Conservation (phyloP, 1,284 basidiomycete species). For the Rhodotorula sp. region DNA sequence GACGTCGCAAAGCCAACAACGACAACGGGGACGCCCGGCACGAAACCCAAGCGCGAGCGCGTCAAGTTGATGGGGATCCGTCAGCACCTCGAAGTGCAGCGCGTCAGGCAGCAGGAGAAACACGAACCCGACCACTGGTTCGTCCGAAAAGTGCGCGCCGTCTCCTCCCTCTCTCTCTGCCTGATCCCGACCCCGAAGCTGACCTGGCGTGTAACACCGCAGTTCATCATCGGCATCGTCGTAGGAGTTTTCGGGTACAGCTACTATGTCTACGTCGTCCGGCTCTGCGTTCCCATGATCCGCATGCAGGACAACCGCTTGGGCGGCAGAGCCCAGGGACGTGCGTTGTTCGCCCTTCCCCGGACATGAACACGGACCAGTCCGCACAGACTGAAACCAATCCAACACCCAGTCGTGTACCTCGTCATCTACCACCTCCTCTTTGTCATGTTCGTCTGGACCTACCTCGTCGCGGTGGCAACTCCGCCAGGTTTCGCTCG, state of each 20-base stretch:
- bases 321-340: constrained; percentile 35
- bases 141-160: constrained; percentile 14
- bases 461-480: constrained; percentile 33
- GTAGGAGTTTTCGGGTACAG: constrained; percentile 31
- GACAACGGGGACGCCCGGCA: background rate
- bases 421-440: constrained; percentile 42
- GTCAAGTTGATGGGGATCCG: constrained; percentile 13
- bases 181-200: background rate
- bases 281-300: constrained; percentile 41
- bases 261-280: constrained; percentile 43
- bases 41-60: background rate
- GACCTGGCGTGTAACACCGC: background rate
- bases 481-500: constrained; percentile 40
- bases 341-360: constrained; percentile 16
- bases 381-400: background rate
- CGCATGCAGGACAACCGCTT: constrained; percentile 24
- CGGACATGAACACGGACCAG: background rate
- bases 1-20: background rate
- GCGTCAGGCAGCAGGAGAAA: constrained; percentile 12
- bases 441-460: constrained; percentile 42
- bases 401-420: constrained; percentile 32
- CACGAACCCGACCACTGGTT: constrained; percentile 31
- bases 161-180: background rate
- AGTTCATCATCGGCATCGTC: constrained; percentile 37
- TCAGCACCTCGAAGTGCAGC: constrained; percentile 27